Evolutionary conservation across 2,329 filamentous ascomycete genomes (phyloP).

Genomic region (Colletotrichum sp.): DNA sequence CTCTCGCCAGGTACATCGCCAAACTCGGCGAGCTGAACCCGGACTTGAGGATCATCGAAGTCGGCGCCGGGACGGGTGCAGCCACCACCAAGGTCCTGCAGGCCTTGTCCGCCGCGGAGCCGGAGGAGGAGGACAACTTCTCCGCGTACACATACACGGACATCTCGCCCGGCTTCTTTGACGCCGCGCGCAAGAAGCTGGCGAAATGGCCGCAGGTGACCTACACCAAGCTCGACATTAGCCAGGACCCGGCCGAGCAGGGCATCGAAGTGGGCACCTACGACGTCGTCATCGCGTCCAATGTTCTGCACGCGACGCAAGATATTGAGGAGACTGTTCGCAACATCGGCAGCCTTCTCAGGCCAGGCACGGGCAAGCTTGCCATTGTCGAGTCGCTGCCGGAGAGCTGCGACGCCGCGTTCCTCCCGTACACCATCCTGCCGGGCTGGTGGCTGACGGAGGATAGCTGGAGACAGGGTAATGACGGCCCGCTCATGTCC

Average conservation of each 20-base stretch:
- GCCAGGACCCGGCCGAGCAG: constrained; percentile 32
- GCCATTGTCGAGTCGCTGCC: constrained; percentile 18
- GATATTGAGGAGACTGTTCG: constrained; percentile 25
- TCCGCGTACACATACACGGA: constrained; percentile 49
- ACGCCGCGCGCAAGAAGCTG: background rate
- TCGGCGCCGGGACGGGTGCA: constrained; percentile 44
- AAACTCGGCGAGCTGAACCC: constrained; percentile 23
- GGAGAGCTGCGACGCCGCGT: background rate
- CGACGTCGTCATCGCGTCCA: constrained; percentile 39
- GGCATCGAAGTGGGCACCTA: constrained; percentile 35
- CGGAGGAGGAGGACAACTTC: background rate
- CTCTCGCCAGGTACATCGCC: background rate
- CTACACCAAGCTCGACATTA: constrained; percentile 33
- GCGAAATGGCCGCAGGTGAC: constrained; percentile 28
- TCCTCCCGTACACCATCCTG: constrained; percentile 24
- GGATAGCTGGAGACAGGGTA: background rate
- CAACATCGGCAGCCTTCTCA: constrained; percentile 25
- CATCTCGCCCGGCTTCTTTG: constrained; percentile 46
- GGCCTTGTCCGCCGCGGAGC: constrained; percentile 24
- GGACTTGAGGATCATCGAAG: constrained; percentile 35
- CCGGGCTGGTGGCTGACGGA: constrained; percentile 40
- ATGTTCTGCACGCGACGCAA: constrained; percentile 33
- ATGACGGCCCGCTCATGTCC: constrained; percentile 27
- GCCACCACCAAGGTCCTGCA: constrained; percentile 40
- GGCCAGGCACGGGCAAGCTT: constrained; percentile 29